Evolutionary conservation across 306 rosid species (phyloP).

Genomic region (Carpinus viminea): DNA sequence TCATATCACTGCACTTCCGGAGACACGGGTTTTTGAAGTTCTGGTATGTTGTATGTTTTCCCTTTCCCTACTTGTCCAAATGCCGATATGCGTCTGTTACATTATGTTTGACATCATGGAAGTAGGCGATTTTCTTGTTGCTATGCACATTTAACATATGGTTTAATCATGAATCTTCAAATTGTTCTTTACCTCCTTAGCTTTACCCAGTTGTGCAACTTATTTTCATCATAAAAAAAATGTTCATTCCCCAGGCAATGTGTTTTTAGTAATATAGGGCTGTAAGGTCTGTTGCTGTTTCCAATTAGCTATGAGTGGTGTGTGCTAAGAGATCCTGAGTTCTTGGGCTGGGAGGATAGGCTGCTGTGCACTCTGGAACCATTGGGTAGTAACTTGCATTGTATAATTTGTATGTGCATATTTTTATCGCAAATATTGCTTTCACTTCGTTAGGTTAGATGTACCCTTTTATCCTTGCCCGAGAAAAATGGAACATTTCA

Average conservation of each 20-base stretch:
- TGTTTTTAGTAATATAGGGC: not conserved
- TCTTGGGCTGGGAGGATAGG: not conserved
- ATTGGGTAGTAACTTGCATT: constrained; percentile 15
- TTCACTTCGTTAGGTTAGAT: not conserved
- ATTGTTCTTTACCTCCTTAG: not conserved
- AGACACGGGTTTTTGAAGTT: constrained; percentile 94
- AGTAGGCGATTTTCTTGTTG: not conserved
- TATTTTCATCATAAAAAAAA: not conserved
- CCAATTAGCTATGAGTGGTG: not conserved
- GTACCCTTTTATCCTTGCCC: not conserved
- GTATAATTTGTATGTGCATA: constrained; percentile 4
- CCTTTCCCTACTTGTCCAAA: constrained; percentile 4
- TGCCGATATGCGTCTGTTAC: not conserved
- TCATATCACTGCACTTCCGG: constrained; percentile 82
- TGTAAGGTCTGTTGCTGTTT: not conserved
- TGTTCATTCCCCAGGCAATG: not conserved
- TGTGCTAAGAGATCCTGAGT: not conserved
- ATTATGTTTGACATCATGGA: not conserved
- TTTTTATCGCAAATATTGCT: constrained; percentile 9
- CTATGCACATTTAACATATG: not conserved
- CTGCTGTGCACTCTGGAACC: not conserved
- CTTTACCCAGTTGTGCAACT: not conserved
- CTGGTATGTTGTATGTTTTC: constrained; percentile 62
- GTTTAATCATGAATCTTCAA: not conserved
- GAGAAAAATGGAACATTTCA: not conserved